Evolutionary conservation across 2,329 filamentous ascomycete species (phyloP), one percentile per base, ranked within the genome.

Genomic region (Cladobotryum mycophilum): DNA sequence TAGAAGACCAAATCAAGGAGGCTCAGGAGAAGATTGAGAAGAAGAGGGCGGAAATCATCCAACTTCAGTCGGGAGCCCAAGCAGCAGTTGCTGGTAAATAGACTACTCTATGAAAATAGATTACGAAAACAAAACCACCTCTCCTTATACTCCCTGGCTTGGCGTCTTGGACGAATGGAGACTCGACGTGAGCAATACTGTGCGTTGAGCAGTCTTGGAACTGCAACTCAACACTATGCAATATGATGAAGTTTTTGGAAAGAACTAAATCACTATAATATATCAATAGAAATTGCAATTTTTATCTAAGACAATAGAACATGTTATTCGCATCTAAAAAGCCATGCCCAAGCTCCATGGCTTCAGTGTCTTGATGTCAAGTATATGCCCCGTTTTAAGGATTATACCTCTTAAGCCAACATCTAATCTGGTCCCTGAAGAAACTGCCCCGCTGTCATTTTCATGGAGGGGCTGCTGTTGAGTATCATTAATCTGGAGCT

Each of bases 1-100:
- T 76, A 42, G 80, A 83, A 53, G 62, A 55, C 3, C 73, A 76
- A 58, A 81, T 83, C 59, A 76, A 74, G 58, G 78, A 81, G 47
- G 68, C 69, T 1, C 78, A 82, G 60, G 71, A 68, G 7, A 81
- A 78, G 65, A 67, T 80, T 17, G 79, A 82, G 60, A 78, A 72
- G 64, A 80, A 81, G 68, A 81, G 79, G 68, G 68, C 67, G 22
- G 78, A 82, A 60, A 82, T 83, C 54, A 79, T 83, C 43, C 76
- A 80, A 59, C 59, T 73, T 8, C 80, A 82, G 60, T 66, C 74
- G 11, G 69, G 69, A 35, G 72, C 75, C 4, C 78, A 81, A 58
- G 70, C 70, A 13, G 67, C 64, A 12, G 62, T 63, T 17, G 61
- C 58, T 43, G 59, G 48, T 20, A 60, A 64, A 46, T 58, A 64